Conservation (phyloP, 2,329 filamentous ascomycete genomes). For the Penicillium hesseltinei region DNA sequence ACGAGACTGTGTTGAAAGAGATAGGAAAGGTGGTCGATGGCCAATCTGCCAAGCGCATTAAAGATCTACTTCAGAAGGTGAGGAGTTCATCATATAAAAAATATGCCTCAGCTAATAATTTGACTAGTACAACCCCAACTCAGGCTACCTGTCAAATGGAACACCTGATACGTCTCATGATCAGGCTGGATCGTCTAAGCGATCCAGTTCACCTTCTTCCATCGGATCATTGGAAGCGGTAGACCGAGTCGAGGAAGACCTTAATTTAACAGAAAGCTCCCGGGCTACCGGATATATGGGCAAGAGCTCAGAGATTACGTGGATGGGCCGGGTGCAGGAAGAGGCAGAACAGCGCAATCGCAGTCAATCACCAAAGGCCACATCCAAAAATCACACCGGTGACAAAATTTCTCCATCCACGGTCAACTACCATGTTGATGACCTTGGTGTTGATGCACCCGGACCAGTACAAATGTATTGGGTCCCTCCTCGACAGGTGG, state of each 20-base stretch:
- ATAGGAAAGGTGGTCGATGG: background rate
- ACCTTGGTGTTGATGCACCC: conserved; percentile 33
- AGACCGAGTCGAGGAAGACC: conserved; percentile 13
- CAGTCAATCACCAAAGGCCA: background rate
- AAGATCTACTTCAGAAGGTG: conserved; percentile 6
- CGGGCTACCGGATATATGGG: conserved; percentile 14
- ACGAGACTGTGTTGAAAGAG: conserved; percentile 9
- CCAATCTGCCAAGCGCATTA: background rate
- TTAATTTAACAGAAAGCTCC: conserved; percentile 9
- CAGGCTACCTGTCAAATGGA: background rate
- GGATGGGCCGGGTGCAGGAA: conserved; percentile 12
- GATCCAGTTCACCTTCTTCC: conserved; percentile 5
- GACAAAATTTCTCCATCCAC: background rate
- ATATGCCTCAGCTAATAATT: background rate
- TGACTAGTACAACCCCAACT: background rate
- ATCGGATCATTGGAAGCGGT: conserved; percentile 11
- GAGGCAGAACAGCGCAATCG: background rate
- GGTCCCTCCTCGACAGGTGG: conserved; percentile 32
- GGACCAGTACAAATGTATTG: conserved; percentile 36
- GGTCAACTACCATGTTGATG: conserved; percentile 36
- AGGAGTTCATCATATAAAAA: background rate
- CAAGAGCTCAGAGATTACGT: conserved; percentile 17
- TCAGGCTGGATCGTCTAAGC: background rate
- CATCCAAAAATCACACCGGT: background rate
- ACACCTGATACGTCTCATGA: background rate